Evolutionary conservation across 805 yeast species (phyloP).

Genomic region (Starmerella sirachaensis): DNA sequence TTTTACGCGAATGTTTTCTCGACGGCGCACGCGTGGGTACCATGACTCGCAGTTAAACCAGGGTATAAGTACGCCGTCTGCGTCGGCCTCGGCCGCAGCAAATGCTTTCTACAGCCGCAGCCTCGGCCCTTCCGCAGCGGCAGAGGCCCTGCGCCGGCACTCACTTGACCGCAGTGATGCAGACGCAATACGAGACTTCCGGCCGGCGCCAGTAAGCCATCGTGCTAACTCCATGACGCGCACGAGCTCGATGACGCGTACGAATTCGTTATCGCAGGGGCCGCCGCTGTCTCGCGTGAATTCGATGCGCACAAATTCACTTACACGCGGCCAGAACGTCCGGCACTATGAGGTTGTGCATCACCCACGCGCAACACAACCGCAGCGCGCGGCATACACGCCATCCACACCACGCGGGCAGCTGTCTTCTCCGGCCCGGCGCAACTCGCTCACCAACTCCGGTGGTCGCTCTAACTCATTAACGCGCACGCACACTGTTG

Average conservation of each 20-base stretch:
- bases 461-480: slow-evolving; percentile 22
- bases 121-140: slow-evolving; percentile 27
- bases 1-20: slow-evolving; percentile 13
- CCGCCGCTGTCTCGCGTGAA: slow-evolving; percentile 17
- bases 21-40: slow-evolving; percentile 21
- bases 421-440: slow-evolving; percentile 8
- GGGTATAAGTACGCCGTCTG: slow-evolving; percentile 27
- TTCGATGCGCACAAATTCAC: slow-evolving; percentile 19
- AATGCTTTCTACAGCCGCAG: slow-evolving; percentile 25
- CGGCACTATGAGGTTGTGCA: slow-evolving; percentile 11
- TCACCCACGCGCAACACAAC: slow-evolving; percentile 3
- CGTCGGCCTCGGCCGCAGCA: slow-evolving; percentile 55
- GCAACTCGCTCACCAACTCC: slow-evolving; percentile 15
- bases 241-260: slow-evolving; percentile 3
- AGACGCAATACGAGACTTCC: slow-evolving; percentile 20
- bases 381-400: neutral
- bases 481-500: slow-evolving; percentile 24
- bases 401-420: neutral
- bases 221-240: neutral
- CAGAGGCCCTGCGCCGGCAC: slow-evolving; percentile 29
- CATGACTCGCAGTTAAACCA: slow-evolving; percentile 25
- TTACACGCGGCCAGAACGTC: no score
- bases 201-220: slow-evolving; percentile 2
- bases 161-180: slow-evolving; percentile 23
- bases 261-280: slow-evolving; percentile 4